Conservation (phyloP, 2,329 filamentous ascomycete species). For the Dactylellina haptotyla region DNA sequence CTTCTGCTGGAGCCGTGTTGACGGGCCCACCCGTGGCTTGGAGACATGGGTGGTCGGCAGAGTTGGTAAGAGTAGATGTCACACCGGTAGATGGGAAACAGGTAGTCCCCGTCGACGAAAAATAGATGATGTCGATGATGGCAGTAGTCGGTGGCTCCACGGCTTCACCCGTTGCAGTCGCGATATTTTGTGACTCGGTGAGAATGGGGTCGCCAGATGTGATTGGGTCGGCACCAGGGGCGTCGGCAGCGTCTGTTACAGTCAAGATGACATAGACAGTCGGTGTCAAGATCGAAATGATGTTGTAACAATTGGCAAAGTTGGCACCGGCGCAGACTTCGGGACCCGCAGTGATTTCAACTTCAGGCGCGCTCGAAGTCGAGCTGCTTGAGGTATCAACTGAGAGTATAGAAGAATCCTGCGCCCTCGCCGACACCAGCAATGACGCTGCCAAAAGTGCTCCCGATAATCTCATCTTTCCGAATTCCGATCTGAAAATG, state of each 20-base stretch:
- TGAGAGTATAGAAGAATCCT: background rate
- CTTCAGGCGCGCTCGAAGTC: conserved; percentile 15
- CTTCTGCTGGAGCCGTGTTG: conserved; percentile 7
- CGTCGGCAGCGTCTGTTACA: conserved; percentile 8
- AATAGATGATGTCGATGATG: conserved; percentile 1
- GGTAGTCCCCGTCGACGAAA: conserved; percentile 22
- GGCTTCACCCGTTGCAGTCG: conserved; percentile 6
- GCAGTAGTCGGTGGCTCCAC: conserved; percentile 24
- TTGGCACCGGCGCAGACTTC: conserved; percentile 21
- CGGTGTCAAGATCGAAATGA: conserved; percentile 15
- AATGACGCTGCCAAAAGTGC: conserved; percentile 19
- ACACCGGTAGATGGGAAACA: conserved; percentile 15
- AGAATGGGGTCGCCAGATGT: conserved; percentile 48
- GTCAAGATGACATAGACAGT: conserved; percentile 50
- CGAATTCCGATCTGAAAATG: conserved; percentile 20
- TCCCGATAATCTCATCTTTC: conserved; percentile 31
- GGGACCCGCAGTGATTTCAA: conserved; percentile 17
- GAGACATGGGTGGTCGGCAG: conserved; percentile 10
- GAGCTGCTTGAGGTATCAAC: background rate
- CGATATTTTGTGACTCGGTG: conserved; percentile 36
- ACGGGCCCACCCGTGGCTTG: background rate
- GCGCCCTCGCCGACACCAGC: conserved; percentile 2
- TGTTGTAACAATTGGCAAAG: conserved; percentile 24
- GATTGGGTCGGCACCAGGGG: conserved; percentile 24
- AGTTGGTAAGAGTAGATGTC: conserved; percentile 23